phyloP scores from a whole-genome alignment of 257 asterid genomes.

The Solanum infundibuliforme region DNA sequence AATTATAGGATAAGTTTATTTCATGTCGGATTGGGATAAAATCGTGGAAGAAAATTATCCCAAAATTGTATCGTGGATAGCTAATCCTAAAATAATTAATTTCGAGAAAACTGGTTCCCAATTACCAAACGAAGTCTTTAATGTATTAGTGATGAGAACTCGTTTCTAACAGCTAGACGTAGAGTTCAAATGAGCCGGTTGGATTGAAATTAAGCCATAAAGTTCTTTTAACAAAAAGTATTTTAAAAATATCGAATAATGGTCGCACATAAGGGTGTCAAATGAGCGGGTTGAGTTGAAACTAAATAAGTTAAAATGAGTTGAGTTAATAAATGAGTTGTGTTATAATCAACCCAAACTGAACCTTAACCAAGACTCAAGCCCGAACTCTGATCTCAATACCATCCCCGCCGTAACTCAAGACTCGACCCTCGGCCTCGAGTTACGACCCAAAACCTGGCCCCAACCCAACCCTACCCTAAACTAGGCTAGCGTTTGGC shows the following conservation, averaged over 20 bases:
- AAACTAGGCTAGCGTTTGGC: too few species aligned
- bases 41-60: background rate
- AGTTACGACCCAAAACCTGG: background rate
- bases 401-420: background rate
- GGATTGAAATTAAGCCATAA: too few species aligned
- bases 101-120: background rate
- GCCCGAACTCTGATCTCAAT: background rate
- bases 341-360: too few species aligned
- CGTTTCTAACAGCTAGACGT: background rate
- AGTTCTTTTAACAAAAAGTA: background rate
- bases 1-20: too few species aligned
- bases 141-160: background rate
- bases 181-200: background rate
- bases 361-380: background rate
- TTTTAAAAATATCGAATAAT: too few species aligned
- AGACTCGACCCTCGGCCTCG: too few species aligned
- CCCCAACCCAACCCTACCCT: too few species aligned
- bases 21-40: background rate
- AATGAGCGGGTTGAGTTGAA: background rate
- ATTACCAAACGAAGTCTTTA: too few species aligned
- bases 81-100: too few species aligned
- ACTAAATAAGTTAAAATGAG: background rate
- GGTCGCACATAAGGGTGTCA: too few species aligned
- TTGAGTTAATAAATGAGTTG: background rate
- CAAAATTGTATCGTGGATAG: background rate